Evolutionary conservation across 2,329 filamentous ascomycete genomes (phyloP), one percentile per base, ranked within the genome.

Genomic region (Tolypocladium guangdongense): DNA sequence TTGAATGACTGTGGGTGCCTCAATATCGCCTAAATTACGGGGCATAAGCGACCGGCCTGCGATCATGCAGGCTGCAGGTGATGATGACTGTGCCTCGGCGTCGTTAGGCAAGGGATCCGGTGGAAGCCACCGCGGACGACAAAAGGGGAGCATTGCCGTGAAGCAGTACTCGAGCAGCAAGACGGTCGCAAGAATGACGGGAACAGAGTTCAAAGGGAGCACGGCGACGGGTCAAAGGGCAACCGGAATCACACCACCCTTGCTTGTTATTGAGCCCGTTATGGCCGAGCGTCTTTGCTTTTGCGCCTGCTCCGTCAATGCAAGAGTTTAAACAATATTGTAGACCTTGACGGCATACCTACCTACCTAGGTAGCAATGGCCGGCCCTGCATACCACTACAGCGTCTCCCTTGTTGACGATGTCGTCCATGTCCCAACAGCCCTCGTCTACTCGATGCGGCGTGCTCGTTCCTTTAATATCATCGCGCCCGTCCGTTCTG

Each of bases 1-100:
- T 49, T 35, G 45, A 43, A 54, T 50, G 54, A 52, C 30, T 48
- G 49, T 52, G 54, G 54, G 50, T 51, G 49, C 27, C 8, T 20
- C 22, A 38, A 46, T 46, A 7, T 30, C 14, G 27, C 43, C 27
- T 7, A 45, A 27, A 27, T 43, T 22, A 22, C n/a, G n/a, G n/a
- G n/a, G n/a, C n/a, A n/a, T 14, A 14, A 12, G 24, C 5, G n/a
- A 22, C 4, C 38, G 30, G 12, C 39, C 20, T 43, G 39, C 39
- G 22, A 43, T 43, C 39, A 16, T 27, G 20, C 39, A n/a, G 46
- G 27, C 32, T 22, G 45, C 45, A 24, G 45, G 39, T 43, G 39
- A 24, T 18, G 39, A 27, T 43, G 39, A 2, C 22, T 43, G 14
- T 43, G 22, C 7, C 39, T 12, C n/a, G n/a, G n/a, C n/a, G n/a